Evolutionary conservation across 306 rosid species (phyloP).

Genomic region (Lathyrus sativus): DNA sequence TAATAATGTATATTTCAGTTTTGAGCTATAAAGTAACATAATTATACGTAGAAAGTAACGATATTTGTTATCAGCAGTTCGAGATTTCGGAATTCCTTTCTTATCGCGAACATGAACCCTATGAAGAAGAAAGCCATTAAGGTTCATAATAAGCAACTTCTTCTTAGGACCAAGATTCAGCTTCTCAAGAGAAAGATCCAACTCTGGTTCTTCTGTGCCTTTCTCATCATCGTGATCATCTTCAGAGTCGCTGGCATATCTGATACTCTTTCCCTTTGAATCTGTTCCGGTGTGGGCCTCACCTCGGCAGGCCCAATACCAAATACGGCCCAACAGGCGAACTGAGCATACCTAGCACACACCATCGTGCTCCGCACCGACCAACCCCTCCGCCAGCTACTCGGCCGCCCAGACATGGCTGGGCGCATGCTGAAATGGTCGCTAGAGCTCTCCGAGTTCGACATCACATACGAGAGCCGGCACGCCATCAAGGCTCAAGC

Average conservation of each 20-base stretch:
- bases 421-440: too few relatives aligned
- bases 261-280: neutral
- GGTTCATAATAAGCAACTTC: constrained; percentile 36
- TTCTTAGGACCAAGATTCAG: constrained; percentile 31
- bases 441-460: too few relatives aligned
- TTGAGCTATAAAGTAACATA: neutral
- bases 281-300: too few relatives aligned
- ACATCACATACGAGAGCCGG: too few relatives aligned
- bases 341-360: too few relatives aligned
- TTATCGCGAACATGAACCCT: neutral
- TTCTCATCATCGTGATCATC: neutral
- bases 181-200: constrained; percentile 16
- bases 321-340: too few relatives aligned
- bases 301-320: too few relatives aligned
- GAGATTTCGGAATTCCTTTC: neutral
- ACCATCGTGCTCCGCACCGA: too few relatives aligned
- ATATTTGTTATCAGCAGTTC: neutral
- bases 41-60: constrained; percentile 1
- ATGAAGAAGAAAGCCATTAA: constrained; percentile 11
- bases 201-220: neutral
- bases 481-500: too few relatives aligned
- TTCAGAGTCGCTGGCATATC: neutral
- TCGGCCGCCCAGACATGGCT: too few relatives aligned
- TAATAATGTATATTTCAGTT: neutral
- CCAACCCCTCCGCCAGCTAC: too few relatives aligned